These are phyloP conservation scores for Colletotrichum tropicale DNA, from an alignment of 2,329 filamentous ascomycete genomes.

Conservation along the genomic window DNA sequence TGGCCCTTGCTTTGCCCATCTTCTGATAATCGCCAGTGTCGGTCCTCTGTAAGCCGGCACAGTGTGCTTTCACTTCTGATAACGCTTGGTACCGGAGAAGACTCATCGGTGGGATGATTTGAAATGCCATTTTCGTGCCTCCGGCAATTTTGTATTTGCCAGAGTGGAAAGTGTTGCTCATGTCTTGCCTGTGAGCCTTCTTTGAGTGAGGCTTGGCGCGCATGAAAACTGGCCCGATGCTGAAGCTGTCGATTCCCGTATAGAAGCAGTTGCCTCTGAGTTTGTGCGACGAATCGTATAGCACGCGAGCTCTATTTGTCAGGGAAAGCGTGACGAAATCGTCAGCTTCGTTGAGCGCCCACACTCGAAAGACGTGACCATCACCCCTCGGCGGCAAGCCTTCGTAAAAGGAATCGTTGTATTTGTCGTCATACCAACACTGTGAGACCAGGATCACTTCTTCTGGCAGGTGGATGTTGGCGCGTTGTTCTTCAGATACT, in stretches of 20 bases:
- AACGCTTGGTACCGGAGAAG: not conserved
- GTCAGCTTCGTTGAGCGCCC: not conserved
- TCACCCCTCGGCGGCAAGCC: not conserved
- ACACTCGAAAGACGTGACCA: not conserved
- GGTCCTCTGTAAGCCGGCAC: not conserved
- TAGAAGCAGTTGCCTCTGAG: not conserved
- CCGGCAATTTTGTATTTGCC: not conserved
- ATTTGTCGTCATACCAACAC: not conserved
- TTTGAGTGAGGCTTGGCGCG: not conserved
- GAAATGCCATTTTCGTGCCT: not conserved
- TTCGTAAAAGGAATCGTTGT: not conserved
- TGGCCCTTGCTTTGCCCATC: not conserved
- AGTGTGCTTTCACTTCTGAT: not conserved
- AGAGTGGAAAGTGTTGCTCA: not conserved
- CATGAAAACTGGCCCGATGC: not conserved
- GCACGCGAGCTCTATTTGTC: not conserved
- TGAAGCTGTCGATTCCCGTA: not conserved
- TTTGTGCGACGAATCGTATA: not conserved
- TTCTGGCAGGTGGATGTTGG: not conserved
- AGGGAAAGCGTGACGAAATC: not conserved
- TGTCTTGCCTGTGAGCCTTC: not conserved
- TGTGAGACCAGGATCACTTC: fast-evolving
- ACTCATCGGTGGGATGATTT: not conserved
- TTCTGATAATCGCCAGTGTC: not conserved
- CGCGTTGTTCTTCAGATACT: not conserved